These are phyloP conservation scores for Zelopaecilomyces penicillatus DNA, from an alignment of 2,329 filamentous ascomycete species.

Conservation along the genomic window DNA sequence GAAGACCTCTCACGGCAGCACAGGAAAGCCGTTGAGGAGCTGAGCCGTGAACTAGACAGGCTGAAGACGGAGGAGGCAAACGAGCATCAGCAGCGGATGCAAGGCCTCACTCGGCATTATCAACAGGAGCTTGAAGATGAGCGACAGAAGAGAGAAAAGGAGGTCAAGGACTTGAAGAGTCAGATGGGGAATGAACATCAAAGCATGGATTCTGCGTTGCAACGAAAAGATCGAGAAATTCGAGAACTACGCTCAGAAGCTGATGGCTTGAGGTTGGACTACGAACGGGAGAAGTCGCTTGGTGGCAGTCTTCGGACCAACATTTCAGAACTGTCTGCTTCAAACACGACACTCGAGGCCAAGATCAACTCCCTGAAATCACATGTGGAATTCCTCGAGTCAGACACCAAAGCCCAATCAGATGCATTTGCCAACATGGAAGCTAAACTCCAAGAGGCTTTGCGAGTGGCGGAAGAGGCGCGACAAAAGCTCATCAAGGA, in stretches of 20 bases:
- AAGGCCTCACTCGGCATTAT: conserved; percentile 53
- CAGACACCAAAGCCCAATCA: conserved; percentile 81
- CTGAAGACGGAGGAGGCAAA: conserved; percentile 39
- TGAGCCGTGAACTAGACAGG: conserved; percentile 37
- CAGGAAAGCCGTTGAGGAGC: conserved; percentile 22
- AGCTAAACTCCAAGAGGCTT: conserved; percentile 67
- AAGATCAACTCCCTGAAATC: conserved; percentile 68
- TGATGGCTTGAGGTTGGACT: conserved; percentile 39
- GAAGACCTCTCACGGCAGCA: conserved; percentile 30
- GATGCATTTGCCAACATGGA: conserved; percentile 78
- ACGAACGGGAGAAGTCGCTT: conserved; percentile 56
- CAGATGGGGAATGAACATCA: conserved; percentile 44
- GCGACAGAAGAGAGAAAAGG: conserved; percentile 45
- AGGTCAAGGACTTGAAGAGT: conserved; percentile 56
- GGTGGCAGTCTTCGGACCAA: conserved; percentile 45
- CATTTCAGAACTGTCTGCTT: conserved; percentile 50
- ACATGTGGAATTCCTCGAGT: conserved; percentile 83
- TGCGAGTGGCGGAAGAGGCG: conserved; percentile 59
- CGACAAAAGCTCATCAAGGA: conserved; percentile 82
- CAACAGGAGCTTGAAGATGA: conserved; percentile 60
- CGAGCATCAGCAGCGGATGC: conserved; percentile 60
- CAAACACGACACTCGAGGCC: conserved; percentile 61
- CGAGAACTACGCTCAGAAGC: conserved; percentile 36
- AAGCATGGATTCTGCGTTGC: conserved; percentile 37
- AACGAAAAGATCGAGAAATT: conserved; percentile 47